Base-by-base conservation (phyloP, 305 asterid genomes). In the Solanum chacoense region DNA sequence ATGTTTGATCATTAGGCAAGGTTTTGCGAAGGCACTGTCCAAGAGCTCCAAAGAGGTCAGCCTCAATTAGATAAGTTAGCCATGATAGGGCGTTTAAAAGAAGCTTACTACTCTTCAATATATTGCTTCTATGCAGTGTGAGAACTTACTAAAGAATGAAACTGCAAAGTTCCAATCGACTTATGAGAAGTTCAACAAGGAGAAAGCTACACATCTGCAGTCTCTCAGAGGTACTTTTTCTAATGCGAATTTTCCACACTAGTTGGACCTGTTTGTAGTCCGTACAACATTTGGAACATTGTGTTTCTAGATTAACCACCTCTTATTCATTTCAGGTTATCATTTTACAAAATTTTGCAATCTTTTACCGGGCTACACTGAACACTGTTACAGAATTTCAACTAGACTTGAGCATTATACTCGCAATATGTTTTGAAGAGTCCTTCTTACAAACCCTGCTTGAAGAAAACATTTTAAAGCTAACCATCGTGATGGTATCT, bases 1-100 rank as follows among this genome's bases (percentile, higher is more conserved):
- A 31, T 78, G 84, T 85, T 88, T 36, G 50, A 88, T 90, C 91
- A 88, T 90, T 96, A 97, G 99, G 96, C 99, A 94, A 91, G 88
- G 83, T 92, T 96, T 97, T 89, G 96, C 95, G 3, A 96, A 94
- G 94, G 93, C 93, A 90, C 95, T 97, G 83, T 92, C 92, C 87
- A 96, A 97, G 97, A 95, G 96, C 95, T 94, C 99, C 88, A 95
- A 95, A 93, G 99, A 96, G 98, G 99, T 95, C 83, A 50, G 89
- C 87, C 34, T 38, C 69, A 77, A 37, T 84, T 85, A 83, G 87
- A 89, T 24, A 69, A 87, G 69, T 91, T 26, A 37, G 83, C 63
- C 63, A 34, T 86, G 86, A 35, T 73, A 50, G 86, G 38, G 37
- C n/a, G 10, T 63, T 40, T 4, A 5, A 59, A 35, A 34, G 67